Conservation (phyloP, 2,329 filamentous ascomycete species). For the Pseudocercospora musae region DNA sequence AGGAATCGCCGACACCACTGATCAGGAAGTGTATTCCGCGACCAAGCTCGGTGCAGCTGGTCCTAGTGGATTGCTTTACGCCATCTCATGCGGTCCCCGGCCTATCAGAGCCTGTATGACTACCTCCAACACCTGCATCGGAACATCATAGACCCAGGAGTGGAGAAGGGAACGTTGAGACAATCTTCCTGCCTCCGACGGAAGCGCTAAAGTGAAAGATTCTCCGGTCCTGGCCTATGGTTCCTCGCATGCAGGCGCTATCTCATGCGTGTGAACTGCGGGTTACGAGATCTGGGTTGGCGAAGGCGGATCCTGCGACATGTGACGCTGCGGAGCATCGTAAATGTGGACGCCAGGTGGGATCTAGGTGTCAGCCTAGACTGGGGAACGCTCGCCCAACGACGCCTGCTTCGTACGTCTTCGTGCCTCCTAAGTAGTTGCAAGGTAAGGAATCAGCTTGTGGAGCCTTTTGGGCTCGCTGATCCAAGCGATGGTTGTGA, state of each 20-base stretch:
- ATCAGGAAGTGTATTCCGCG: constrained; percentile 9
- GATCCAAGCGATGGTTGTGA: neutral
- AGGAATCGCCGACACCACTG: constrained; percentile 6
- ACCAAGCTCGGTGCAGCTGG: constrained; percentile 6
- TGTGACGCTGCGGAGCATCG: constrained; percentile 11
- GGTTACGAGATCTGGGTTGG: constrained; percentile 6
- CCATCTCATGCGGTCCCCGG: neutral
- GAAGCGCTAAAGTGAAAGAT: constrained; percentile 11
- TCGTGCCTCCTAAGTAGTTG: constrained; percentile 8
- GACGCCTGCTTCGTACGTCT: constrained; percentile 4
- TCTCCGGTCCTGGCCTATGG: constrained; percentile 23
- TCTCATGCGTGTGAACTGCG: constrained; percentile 5
- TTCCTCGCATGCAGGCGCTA: constrained; percentile 14
- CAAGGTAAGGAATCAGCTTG: constrained; percentile 10
- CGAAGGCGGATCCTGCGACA: constrained; percentile 6
- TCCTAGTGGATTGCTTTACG: constrained; percentile 4
- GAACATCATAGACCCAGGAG: constrained; percentile 13
- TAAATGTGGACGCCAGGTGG: constrained; percentile 12
- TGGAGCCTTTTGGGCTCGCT: neutral
- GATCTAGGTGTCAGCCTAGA: constrained; percentile 9
- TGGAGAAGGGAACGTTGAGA: constrained; percentile 4
- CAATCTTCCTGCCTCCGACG: constrained; percentile 14
- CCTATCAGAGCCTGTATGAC: constrained; percentile 6
- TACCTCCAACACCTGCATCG: constrained; percentile 2
- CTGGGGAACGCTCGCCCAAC: constrained; percentile 8